Evolutionary conservation across 2,329 filamentous ascomycete genomes (phyloP).

Genomic region (Talaromyces atroroseus): DNA sequence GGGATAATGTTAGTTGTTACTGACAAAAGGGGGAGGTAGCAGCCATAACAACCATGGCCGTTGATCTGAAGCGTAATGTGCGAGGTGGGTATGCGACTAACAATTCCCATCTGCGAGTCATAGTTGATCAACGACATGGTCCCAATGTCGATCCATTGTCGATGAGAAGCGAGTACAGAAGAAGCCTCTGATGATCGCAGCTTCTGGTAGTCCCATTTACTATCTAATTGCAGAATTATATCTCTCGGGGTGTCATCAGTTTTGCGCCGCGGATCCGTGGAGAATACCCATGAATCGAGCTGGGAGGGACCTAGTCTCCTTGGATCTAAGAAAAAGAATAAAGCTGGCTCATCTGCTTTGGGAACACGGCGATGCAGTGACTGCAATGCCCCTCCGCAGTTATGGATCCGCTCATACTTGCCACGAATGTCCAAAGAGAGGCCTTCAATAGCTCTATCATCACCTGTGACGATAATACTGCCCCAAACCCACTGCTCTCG

Average conservation of each 20-base stretch:
- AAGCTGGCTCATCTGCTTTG: conserved; percentile 16
- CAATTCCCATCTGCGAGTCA: conserved; percentile 13
- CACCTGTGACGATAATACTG: conserved; percentile 36
- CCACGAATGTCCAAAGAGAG: conserved; percentile 43
- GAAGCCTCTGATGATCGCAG: conserved; percentile 2
- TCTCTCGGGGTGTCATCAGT: conserved; percentile 44
- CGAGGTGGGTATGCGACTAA: conserved; percentile 18
- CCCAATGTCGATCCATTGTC: conserved; percentile 20
- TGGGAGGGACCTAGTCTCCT: conserved; percentile 42
- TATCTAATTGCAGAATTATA: conserved; percentile 33
- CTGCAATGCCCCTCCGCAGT: conserved; percentile 54
- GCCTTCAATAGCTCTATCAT: conserved; percentile 21
- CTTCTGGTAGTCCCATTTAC: conserved; percentile 6
- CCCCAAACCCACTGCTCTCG: conserved; percentile 42
- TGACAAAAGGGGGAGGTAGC: conserved; percentile 28
- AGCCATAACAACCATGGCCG: conserved; percentile 23
- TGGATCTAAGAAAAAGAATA: conserved; percentile 58
- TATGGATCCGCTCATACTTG: conserved; percentile 45
- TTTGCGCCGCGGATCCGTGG: conserved; percentile 43
- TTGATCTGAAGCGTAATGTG: conserved; percentile 14
- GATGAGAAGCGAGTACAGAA: conserved; percentile 26
- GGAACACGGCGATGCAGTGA: conserved; percentile 48
- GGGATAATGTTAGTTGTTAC: conserved; percentile 19
- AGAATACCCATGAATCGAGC: conserved; percentile 54
- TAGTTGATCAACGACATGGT: not conserved